These are phyloP conservation scores for Fusarium veterinarium DNA, from an alignment of 2,329 filamentous ascomycete genomes.

Conservation along the genomic window DNA sequence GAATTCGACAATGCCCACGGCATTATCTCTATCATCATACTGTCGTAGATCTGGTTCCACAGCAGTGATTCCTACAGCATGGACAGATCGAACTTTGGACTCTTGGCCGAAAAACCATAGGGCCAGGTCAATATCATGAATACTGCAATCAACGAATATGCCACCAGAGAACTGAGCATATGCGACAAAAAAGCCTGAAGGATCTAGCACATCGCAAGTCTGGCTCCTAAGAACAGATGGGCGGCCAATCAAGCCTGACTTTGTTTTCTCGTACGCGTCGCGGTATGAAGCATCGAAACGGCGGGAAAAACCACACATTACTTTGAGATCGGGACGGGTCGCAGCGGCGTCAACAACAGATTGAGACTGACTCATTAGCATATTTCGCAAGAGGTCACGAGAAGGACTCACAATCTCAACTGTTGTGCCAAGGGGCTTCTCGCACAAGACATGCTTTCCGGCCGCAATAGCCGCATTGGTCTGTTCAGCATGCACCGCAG, in stretches of 20 bases:
- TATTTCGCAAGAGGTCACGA: too few species aligned
- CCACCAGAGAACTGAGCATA: conserved; percentile 73
- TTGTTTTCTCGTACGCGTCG: conserved; percentile 65
- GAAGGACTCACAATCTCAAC: conserved; percentile 38
- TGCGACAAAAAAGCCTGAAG: conserved; percentile 73
- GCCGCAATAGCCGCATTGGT: conserved; percentile 66
- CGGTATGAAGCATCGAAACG: conserved; percentile 61
- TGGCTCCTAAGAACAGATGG: conserved; percentile 72
- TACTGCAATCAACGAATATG: conserved; percentile 77
- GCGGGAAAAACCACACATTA: conserved; percentile 57
- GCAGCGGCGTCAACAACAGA: conserved; percentile 27
- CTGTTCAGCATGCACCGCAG: conserved; percentile 67
- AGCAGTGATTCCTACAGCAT: conserved; percentile 45
- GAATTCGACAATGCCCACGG: conserved; percentile 71
- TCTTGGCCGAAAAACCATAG: conserved; percentile 48
- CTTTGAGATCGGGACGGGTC: conserved; percentile 67
- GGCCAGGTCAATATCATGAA: conserved; percentile 69
- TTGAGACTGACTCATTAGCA: conserved; percentile 3
- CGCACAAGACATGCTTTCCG: conserved; percentile 67
- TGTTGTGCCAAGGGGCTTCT: conserved; percentile 70
- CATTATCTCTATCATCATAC: conserved; percentile 48
- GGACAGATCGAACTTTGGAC: conserved; percentile 42
- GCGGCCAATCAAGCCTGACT: conserved; percentile 66
- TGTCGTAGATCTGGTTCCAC: conserved; percentile 44
- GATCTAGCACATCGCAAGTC: conserved; percentile 75